phyloP scores from a whole-genome alignment of 192 early-diverging fungal species.

The Coemansia sp. region DNA sequence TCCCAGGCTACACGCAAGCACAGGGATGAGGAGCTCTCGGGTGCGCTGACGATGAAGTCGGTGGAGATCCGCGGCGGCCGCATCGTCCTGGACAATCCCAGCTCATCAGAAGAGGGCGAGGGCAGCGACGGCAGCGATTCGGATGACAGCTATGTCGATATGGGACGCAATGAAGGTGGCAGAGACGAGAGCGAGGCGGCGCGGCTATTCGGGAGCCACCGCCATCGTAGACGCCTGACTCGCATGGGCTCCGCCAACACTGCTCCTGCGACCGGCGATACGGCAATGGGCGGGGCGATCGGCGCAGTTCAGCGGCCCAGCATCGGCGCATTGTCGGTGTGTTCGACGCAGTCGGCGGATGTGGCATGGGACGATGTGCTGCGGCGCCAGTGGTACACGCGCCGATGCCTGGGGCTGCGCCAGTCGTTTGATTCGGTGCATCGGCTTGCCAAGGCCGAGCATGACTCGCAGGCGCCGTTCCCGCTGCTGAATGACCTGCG shows the following conservation, averaged over 20 bases:
- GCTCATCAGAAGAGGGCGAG: slow-evolving; percentile 16
- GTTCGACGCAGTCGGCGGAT: neutral
- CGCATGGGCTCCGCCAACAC: slow-evolving; percentile 3
- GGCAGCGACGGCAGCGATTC: neutral
- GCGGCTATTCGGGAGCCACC: slow-evolving; percentile 8
- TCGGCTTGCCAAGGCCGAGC: slow-evolving; percentile 40
- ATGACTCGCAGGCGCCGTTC: slow-evolving; percentile 19
- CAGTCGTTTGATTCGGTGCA: slow-evolving; percentile 47
- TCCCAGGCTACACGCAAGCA: slow-evolving; percentile 23
- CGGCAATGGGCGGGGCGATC: neutral
- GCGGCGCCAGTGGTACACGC: slow-evolving; percentile 47
- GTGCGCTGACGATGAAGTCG: slow-evolving; percentile 53
- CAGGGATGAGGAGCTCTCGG: slow-evolving; percentile 36
- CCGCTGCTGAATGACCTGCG: slow-evolving; percentile 48
- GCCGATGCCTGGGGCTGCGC: slow-evolving; percentile 34
- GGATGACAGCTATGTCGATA: neutral
- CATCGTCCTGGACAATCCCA: slow-evolving; percentile 49
- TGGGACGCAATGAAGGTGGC: neutral
- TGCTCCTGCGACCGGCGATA: neutral
- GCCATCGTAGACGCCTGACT: neutral
- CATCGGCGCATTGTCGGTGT: neutral
- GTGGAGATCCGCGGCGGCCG: slow-evolving; percentile 53
- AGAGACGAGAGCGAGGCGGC: neutral
- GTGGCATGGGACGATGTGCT: slow-evolving; percentile 37
- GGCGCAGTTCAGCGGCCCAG: neutral